Evolutionary conservation across 1,284 basidiomycete genomes (phyloP), one percentile per base, ranked within the genome.

Genomic region (Athelia sp.): DNA sequence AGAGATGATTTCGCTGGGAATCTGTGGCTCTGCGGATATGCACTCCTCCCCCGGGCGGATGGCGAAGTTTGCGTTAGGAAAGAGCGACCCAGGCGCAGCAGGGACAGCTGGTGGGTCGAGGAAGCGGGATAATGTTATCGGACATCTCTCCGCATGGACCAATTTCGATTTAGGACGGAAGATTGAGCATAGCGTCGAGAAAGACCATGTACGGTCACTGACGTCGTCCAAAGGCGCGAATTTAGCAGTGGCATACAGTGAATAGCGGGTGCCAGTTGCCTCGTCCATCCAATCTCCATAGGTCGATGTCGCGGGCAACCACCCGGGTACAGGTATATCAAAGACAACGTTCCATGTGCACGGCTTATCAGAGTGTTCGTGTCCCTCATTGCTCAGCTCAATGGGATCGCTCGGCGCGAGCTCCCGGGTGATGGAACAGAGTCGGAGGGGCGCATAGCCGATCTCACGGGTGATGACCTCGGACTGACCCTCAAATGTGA

Each of bases 401-500:
- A 87, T 56, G 11, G 80, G 71, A 14, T 71, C 74, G 13, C 59
- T 60, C 6, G 73, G 66, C 14, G 75, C 72, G 36, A 90, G 73
- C 55, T 90, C 79, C 48, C 77, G 77, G 14, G 79, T 76, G 47
- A 86, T 62, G n/a, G 76, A 72, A 58, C 83, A 88, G 14, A 91
- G 70, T 40, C 87, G 82, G 22, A 78, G 52, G 3, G 78, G 70
- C 11, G 76, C 71, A 59, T 90, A 90, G 42, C 84, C 83, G 2
- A 76, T 74, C 43, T 66, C 68, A 2, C 75, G 71, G 6, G 76
- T 75, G 50, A 84, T 65, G 11, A 80, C 70, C 62, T 90, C 88
- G 14, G 79, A 75, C 62, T 89, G 86, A 35, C 89, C 89, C 58
- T 91, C 87, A 52, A 91, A 89, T 4, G 78, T 82, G 56, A 91